These are phyloP conservation scores for Lachancea fermentati DNA, from an alignment of 805 yeast species.

Conservation along the genomic window DNA sequence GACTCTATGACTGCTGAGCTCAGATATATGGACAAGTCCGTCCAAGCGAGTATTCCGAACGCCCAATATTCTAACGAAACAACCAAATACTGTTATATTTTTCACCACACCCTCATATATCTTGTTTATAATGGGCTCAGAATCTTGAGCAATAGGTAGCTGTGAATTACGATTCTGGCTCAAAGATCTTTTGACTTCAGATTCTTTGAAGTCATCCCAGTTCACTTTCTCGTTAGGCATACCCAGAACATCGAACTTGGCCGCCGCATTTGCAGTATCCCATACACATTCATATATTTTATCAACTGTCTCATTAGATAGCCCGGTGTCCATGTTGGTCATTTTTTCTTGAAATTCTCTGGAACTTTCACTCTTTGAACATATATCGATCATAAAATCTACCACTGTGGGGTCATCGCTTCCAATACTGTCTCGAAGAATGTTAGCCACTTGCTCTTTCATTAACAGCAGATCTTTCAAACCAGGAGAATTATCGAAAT, in stretches of 20 bases:
- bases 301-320: constrained; percentile 8
- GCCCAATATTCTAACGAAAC: constrained; percentile 55
- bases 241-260: constrained; percentile 12
- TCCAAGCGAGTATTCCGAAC: constrained; percentile 31
- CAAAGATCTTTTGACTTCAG: constrained; percentile 9
- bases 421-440: constrained; percentile 14
- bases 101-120: constrained; percentile 59
- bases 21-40: constrained; percentile 78
- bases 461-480: too few species aligned
- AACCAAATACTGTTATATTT: constrained; percentile 66
- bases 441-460: constrained; percentile 9
- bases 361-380: constrained; percentile 11
- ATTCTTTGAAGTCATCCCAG: constrained; percentile 17
- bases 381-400: constrained; percentile 20
- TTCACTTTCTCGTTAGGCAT: constrained; percentile 16
- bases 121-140: constrained; percentile 36
- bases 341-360: constrained; percentile 12
- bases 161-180: not conserved
- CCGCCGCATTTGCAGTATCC: not conserved
- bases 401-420: constrained; percentile 20
- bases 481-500: not conserved
- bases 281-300: constrained; percentile 9
- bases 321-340: constrained; percentile 23
- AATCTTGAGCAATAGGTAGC: not conserved
- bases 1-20: constrained; percentile 45